phyloP scores from a whole-genome alignment of 805 yeast genomes.

The Isabelozyma rhagii region DNA sequence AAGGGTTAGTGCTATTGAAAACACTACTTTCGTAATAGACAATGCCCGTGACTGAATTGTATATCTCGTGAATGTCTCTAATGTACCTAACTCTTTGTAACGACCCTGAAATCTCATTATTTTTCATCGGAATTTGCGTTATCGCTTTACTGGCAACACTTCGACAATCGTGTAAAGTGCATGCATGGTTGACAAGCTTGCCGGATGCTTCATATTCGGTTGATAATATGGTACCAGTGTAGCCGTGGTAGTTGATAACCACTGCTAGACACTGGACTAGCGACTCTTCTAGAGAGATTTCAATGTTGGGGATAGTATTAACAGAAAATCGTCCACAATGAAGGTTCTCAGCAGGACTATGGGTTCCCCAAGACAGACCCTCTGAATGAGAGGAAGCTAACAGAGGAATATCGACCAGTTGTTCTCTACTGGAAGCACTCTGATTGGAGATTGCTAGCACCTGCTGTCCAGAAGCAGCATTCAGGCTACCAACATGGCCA shows the following conservation, averaged over 20 bases:
- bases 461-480: background rate
- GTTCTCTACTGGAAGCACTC: too few relatives aligned
- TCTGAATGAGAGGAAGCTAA: too few relatives aligned
- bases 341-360: too few relatives aligned
- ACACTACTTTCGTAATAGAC: constrained; percentile 17
- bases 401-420: too few relatives aligned
- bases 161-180: constrained; percentile 1
- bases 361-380: too few relatives aligned
- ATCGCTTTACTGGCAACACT: background rate
- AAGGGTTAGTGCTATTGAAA: constrained; percentile 20
- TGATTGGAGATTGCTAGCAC: too few relatives aligned
- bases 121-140: background rate
- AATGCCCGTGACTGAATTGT: constrained; percentile 14
- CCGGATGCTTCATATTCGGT: constrained; percentile 1
- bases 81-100: constrained; percentile 14
- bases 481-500: background rate
- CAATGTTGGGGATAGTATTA: background rate
- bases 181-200: constrained; percentile 3
- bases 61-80: constrained; percentile 12
- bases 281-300: constrained; percentile 6
- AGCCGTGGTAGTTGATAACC: constrained; percentile 17
- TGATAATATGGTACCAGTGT: constrained; percentile 11
- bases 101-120: background rate
- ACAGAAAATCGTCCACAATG: background rate
- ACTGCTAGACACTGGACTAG: constrained; percentile 16